phyloP scores from a whole-genome alignment of 129 eudicot species.

The Escallonia herrerae region DNA sequence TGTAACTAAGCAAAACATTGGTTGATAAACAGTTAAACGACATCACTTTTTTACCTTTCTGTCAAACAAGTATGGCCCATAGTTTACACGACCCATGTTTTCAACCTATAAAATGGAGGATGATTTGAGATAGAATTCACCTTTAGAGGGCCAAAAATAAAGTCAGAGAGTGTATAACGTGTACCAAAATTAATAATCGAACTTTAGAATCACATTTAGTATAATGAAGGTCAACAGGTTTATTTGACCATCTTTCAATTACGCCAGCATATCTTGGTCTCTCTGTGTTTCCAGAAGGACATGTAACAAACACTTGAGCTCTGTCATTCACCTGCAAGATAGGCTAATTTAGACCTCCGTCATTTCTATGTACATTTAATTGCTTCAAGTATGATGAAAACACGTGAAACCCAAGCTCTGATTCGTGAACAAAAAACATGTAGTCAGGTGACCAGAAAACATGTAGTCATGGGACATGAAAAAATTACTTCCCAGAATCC shows the following conservation, averaged over 20 bases:
- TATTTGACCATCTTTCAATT: conserved; percentile 70
- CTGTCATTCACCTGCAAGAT: conserved; percentile 87
- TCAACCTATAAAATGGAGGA: conserved; percentile 53
- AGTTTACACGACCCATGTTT: conserved; percentile 91
- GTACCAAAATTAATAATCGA: conserved; percentile 73
- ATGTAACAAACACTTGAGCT: conserved; percentile 81
- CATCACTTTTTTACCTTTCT: conserved; percentile 50
- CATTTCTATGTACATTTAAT: too few relatives aligned
- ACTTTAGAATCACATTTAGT: conserved; percentile 42
- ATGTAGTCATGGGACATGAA: too few relatives aligned
- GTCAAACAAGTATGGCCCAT: conserved; percentile 68
- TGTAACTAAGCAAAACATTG: too few relatives aligned
- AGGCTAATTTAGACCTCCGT: background rate
- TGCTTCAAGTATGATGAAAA: background rate
- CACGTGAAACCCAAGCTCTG: background rate
- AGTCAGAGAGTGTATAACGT: background rate
- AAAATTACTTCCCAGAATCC: too few relatives aligned
- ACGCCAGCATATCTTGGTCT: conserved; percentile 57
- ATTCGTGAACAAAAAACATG: too few relatives aligned
- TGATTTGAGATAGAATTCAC: background rate
- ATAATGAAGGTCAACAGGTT: conserved; percentile 46
- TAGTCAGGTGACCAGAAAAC: too few relatives aligned
- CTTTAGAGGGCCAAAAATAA: background rate
- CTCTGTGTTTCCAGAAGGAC: conserved; percentile 34
- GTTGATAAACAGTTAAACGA: background rate